Percentiles rank a stretch among this genome's conserved stretches.
Evolutionary conservation across 2,329 filamentous ascomycete species (phyloP).

Genomic region (Ophiosphaerella narmari): DNA sequence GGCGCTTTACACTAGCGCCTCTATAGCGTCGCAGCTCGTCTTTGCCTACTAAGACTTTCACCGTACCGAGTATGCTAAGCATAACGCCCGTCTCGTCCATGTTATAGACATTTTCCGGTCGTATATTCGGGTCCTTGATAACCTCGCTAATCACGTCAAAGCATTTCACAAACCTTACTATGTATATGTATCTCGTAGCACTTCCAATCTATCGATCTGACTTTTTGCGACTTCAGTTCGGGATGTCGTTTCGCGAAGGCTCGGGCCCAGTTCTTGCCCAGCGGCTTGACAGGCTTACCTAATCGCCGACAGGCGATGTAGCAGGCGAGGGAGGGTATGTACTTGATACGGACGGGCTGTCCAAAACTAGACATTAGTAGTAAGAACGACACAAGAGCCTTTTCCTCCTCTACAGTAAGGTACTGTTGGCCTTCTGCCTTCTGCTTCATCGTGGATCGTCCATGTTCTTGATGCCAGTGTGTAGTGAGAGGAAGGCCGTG

Average conservation of each 20-base stretch:
- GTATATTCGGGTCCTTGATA: slow-evolving; percentile 13
- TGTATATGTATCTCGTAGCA: slow-evolving; percentile 13
- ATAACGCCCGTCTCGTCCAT: slow-evolving; percentile 1
- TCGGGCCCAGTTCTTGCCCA: slow-evolving; percentile 7
- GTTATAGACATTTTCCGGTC: slow-evolving; percentile 21
- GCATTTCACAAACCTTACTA: slow-evolving; percentile 2
- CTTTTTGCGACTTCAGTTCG: slow-evolving; percentile 4
- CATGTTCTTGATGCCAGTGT: background rate
- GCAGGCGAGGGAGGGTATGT: slow-evolving; percentile 10
- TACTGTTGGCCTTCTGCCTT: slow-evolving; percentile 28
- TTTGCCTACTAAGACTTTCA: slow-evolving; percentile 16
- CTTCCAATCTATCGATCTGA: slow-evolving; percentile 22
- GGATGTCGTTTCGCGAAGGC: slow-evolving; percentile 34
- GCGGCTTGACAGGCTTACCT: background rate
- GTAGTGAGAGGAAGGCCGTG: background rate
- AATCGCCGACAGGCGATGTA: slow-evolving; percentile 3
- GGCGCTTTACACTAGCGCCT: slow-evolving; percentile 19
- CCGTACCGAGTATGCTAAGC: too few species aligned
- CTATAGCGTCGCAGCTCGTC: slow-evolving; percentile 8
- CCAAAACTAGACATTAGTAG: slow-evolving; percentile 12
- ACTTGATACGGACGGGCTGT: slow-evolving; percentile 12
- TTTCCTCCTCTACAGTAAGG: slow-evolving; percentile 33
- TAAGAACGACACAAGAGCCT: slow-evolving; percentile 22
- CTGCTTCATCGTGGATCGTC: background rate
- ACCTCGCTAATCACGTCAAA: slow-evolving; percentile 20